Evolutionary conservation across 2,329 filamentous ascomycete species (phyloP), one percentile per base, ranked within the genome.

Genomic region (Aplosporella prunicola): DNA sequence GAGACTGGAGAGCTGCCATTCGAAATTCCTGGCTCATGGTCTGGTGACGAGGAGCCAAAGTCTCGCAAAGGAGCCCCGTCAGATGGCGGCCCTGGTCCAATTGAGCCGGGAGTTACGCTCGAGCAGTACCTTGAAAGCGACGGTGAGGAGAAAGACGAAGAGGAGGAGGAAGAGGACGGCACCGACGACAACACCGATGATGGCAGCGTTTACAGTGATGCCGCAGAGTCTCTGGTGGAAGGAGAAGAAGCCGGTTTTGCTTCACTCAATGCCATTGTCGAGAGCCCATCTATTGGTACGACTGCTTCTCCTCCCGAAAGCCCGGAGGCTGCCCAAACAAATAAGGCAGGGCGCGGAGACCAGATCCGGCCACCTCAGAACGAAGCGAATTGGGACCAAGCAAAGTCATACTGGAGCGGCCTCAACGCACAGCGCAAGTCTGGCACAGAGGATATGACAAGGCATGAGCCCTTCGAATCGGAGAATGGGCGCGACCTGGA

Each of bases 211-310:
- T 88, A 84, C 52, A 85, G 79, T 45, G 83, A 88, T 57, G 82
- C 82, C 1, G 80, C 80, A 37, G 83, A 88, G 57, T 80, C 86
- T 43, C 62, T 81, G 0, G 74, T 74, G 0, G 78, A 84, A 10
- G n/a, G n/a, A n/a, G 51, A 68, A 4, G 78, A 81, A 25, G 72
- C 74, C 31, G 82, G 79, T 0, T 88, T 85, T 49, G 67, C 76
- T 50, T 87, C 81, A 4, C 66, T 88, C 6, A 72, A 87, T 55
- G 82, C 82, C 9, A 73, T 87, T 7, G 69, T 85, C 1, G 72
- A 78, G 14, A 76, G 69, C 31, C 76, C 80, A 5, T 16, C 27
- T n/a, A 29, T 14, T 9, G 14, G 15, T 9, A 29, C n/a, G n/a
- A n/a, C n/a, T n/a, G n/a, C n/a, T 9, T 20, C 39, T 6, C 13